Conservation (phyloP, 2,329 filamentous ascomycete genomes). For the Botrytis sinoallii region DNA sequence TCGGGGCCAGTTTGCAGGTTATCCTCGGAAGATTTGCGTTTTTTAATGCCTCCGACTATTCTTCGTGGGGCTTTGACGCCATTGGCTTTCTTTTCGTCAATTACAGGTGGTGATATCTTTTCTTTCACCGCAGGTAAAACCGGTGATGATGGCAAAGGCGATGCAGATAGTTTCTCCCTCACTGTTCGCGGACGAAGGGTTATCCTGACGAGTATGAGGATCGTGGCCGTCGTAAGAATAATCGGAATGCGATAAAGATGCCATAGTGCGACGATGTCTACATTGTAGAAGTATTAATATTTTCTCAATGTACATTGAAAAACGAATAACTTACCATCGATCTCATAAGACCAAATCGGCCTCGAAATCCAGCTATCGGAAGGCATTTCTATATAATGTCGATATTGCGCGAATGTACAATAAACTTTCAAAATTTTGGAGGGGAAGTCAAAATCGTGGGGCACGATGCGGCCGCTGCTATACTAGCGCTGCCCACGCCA, state of each 20-base stretch:
- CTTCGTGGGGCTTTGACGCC: slow-evolving; percentile 39
- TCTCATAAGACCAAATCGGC: slow-evolving; percentile 24
- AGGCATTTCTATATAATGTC: slow-evolving; percentile 13
- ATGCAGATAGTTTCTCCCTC: slow-evolving; percentile 35
- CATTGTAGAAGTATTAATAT: slow-evolving; percentile 5
- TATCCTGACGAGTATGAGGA: slow-evolving; percentile 39
- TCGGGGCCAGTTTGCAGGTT: slow-evolving; percentile 37
- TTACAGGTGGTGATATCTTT: slow-evolving; percentile 20
- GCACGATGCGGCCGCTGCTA: slow-evolving; percentile 8
- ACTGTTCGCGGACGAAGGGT: slow-evolving; percentile 36
- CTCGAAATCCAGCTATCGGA: slow-evolving; percentile 21
- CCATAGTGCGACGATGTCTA: slow-evolving; percentile 41
- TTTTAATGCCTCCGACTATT: slow-evolving; percentile 38
- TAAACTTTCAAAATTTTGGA: slow-evolving; percentile 9
- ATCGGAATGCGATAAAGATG: slow-evolving; percentile 47
- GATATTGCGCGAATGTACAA: background rate
- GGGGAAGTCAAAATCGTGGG: slow-evolving; percentile 13
- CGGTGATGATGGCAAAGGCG: slow-evolving; percentile 32
- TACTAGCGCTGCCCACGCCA: background rate
- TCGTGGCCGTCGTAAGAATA: slow-evolving; percentile 41
- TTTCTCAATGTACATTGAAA: background rate
- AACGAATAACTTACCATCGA: slow-evolving; percentile 23
- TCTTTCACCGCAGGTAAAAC: slow-evolving; percentile 27
- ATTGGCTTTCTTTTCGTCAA: slow-evolving; percentile 27
- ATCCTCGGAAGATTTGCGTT: slow-evolving; percentile 29